Percentiles rank a stretch among this genome's conserved stretches.
phyloP scores from a whole-genome alignment of 2,329 filamentous ascomycete species.

The Didymella sp. region DNA sequence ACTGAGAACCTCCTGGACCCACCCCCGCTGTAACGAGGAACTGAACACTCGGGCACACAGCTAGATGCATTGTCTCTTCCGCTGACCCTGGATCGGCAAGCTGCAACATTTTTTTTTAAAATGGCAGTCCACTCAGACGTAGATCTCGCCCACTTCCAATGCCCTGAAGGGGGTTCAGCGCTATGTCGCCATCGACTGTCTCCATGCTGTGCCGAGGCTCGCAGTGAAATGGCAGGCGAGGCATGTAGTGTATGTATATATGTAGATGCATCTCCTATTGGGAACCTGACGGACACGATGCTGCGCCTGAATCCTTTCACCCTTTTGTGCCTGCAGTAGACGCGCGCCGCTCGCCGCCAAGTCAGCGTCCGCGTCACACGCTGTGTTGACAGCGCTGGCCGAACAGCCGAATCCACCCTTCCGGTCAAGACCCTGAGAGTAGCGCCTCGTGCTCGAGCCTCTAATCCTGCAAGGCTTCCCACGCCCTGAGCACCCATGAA shows the following conservation, averaged over 20 bases:
- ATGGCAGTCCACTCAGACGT: neutral
- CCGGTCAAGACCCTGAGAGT: neutral
- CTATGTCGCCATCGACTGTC: neutral
- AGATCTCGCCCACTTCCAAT: neutral
- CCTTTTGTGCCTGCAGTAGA: constrained; percentile 17
- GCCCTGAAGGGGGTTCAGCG: neutral
- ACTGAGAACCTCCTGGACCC: neutral
- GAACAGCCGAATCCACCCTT: constrained; percentile 8
- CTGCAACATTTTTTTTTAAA: constrained; percentile 2
- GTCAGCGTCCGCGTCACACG: neutral
- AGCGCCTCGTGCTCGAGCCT: constrained; percentile 3
- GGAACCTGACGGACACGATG: constrained; percentile 8
- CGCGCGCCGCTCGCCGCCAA: neutral
- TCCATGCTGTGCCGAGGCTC: constrained; percentile 8
- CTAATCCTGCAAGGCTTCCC: constrained; percentile 14
- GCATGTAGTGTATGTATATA: neutral
- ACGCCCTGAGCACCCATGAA: constrained; percentile 2
- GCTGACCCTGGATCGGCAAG: constrained; percentile 9
- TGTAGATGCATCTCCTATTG: neutral
- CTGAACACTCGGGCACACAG: neutral
- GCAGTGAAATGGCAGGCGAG: neutral
- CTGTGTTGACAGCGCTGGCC: constrained; percentile 1
- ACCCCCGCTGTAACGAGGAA: constrained; percentile 6
- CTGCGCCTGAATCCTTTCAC: constrained; percentile 7
- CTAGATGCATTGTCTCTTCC: constrained; percentile 6